A percentile compares a stretch with the other conserved stretches of the same genome.
Evolutionary conservation across 176 grass and related monocot species (phyloP).

Genomic region (Aegilops sharonensis): DNA sequence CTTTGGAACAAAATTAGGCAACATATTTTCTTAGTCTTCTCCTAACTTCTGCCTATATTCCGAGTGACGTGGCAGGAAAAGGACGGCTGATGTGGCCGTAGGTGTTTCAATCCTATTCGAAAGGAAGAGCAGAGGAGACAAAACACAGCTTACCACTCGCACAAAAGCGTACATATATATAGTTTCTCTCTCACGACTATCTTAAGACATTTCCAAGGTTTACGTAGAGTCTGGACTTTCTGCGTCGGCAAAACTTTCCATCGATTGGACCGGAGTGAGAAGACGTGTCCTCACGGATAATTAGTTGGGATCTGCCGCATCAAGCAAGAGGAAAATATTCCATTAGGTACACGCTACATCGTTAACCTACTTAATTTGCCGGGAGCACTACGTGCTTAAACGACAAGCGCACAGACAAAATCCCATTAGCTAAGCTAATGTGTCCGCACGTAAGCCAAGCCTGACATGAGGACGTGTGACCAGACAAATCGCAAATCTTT

Average conservation of each 20-base stretch:
- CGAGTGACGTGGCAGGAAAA: too few relatives aligned
- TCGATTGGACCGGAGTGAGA: background rate
- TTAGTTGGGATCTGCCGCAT: conserved; percentile 18
- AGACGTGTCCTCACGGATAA: background rate
- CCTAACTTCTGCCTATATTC: too few relatives aligned
- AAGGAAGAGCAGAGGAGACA: background rate
- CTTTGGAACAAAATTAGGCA: too few relatives aligned
- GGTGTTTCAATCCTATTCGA: background rate
- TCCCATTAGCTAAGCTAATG: conserved; percentile 46
- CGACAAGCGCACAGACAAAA: conserved; percentile 46
- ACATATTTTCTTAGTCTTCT: too few relatives aligned
- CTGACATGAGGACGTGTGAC: conserved; percentile 48
- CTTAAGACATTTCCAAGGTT: background rate
- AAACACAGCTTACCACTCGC: background rate
- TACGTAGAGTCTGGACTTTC: background rate
- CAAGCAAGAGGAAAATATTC: conserved; percentile 25
- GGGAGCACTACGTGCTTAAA: conserved; percentile 48
- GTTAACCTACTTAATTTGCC: background rate
- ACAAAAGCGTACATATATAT: too few relatives aligned
- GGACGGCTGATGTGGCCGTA: background rate
- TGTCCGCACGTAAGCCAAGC: conserved; percentile 15
- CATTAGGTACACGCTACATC: background rate
- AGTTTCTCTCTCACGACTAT: background rate
- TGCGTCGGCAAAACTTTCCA: background rate
- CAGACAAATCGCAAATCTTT: conserved; percentile 57